Conservation (phyloP, 345 rosid genomes). For the rapeseed (Brassica napus) region DNA sequence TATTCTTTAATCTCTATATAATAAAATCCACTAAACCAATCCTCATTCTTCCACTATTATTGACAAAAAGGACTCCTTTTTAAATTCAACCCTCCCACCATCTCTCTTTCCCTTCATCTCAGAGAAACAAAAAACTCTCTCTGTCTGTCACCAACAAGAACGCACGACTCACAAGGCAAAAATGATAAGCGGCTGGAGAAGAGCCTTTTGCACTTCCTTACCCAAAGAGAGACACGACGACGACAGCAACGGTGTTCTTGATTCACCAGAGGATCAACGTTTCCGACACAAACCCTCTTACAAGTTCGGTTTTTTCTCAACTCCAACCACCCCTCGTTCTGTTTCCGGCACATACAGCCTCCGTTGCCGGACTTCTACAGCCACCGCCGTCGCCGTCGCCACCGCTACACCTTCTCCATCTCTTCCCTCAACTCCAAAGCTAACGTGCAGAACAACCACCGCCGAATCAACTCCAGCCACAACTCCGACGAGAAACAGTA, state of each 20-base stretch:
- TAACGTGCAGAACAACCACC: slow-evolving; percentile 52
- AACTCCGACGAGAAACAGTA: slow-evolving; percentile 34
- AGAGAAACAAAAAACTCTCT: not conserved
- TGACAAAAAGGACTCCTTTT: slow-evolving; percentile 2
- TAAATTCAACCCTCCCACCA: slow-evolving; percentile 30
- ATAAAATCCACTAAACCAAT: slow-evolving; percentile 30
- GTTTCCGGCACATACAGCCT: slow-evolving; percentile 49
- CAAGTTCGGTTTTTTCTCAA: slow-evolving; percentile 68
- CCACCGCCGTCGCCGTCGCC: slow-evolving; percentile 31
- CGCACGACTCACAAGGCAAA: slow-evolving; percentile 28
- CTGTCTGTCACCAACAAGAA: slow-evolving; percentile 20
- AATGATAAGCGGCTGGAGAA: slow-evolving; percentile 87
- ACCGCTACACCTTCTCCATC: slow-evolving; percentile 41
- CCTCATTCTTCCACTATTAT: slow-evolving; percentile 22
- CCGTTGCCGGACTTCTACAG: slow-evolving; percentile 56
- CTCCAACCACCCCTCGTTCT: slow-evolving; percentile 73
- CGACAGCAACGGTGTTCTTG: slow-evolving; percentile 21
- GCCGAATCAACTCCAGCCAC: slow-evolving; percentile 16
- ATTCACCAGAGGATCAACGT: slow-evolving; percentile 34
- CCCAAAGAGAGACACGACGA: slow-evolving; percentile 50
- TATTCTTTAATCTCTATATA: not conserved
- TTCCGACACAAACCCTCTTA: slow-evolving; percentile 47
- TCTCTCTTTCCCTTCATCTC: slow-evolving; percentile 23
- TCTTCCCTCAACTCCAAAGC: slow-evolving; percentile 62
- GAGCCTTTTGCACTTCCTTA: slow-evolving; percentile 84